Evolutionary conservation across 1,139 yeast species (phyloP), one percentile per base, ranked within the genome.

Genomic region (Oligophagozyma castellii): DNA sequence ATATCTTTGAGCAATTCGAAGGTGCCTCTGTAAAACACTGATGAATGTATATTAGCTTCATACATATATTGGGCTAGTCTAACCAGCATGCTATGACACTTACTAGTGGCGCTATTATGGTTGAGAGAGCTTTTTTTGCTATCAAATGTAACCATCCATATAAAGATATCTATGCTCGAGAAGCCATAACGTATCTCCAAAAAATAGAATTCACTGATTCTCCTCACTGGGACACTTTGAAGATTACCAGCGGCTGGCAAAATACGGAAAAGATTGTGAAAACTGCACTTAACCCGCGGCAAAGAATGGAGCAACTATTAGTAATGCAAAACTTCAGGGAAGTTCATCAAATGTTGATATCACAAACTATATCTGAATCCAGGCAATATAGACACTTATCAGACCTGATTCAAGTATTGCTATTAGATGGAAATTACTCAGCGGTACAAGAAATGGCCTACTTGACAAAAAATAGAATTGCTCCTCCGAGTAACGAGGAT

Each of bases 401-500:
- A 23, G 22, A 22, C 5, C 32, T 40, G 5, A 32, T 36, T 1
- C 35, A 42, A 22, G 7, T 44, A 6, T 27, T 38, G 21, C 23
- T 48, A 13, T 27, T 46, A n/a, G 20, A 37, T 3, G 29, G 33
- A 15, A 37, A 43, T 23, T 46, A 36, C 29, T 39, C 37, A 14
- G 37, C 33, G 12, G 18, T 46, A 10, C 44, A 44, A 21, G 51
- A 45, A 27, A 21, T 48, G 4, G 45, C 43, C 12, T 36, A 42
- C 21, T 36, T 44, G 23, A 14, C 44, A 4, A 32, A 29, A 2
- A 33, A 31, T 8, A 24, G 31, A 10, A 25, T 30, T 19, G 25
- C 27, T n/a, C 18, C 22, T 12, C 21, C 23, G 2, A 19, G 15
- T 5, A 19, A 16, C 8, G 20, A 14, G 8, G 8, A 16, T 8